These are phyloP conservation scores for Pichia sporocuriosa DNA, from an alignment of 805 yeast species.

Conservation along the genomic window DNA sequence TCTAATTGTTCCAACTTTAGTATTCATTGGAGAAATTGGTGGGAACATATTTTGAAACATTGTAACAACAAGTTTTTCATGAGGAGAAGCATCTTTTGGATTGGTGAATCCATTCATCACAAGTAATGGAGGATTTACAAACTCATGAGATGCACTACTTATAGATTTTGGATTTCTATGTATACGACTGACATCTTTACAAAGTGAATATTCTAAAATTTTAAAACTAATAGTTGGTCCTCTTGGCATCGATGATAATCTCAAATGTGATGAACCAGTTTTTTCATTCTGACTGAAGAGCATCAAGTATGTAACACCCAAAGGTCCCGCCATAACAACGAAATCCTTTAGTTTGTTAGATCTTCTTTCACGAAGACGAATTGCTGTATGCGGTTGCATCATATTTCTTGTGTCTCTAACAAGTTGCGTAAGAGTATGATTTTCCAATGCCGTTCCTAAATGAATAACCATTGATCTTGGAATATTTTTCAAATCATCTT, in stretches of 20 bases:
- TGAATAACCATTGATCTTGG: constrained; percentile 94
- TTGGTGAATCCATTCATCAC: constrained; percentile 88
- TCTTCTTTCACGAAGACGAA: constrained; percentile 78
- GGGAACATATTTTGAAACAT: constrained; percentile 96
- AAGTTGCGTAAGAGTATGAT: constrained; percentile 75
- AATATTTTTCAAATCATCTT: constrained; percentile 62
- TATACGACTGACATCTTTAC: constrained; percentile 68
- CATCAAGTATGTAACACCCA: constrained; percentile 85
- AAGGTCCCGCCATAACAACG: constrained; percentile 97
- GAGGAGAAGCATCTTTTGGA: constrained; percentile 53
- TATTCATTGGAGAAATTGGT: constrained; percentile 79
- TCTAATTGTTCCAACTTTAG: constrained; percentile 66
- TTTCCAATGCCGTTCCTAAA: constrained; percentile 65
- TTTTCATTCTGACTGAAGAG: constrained; percentile 76
- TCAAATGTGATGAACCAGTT: constrained; percentile 72
- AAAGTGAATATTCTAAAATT: constrained; percentile 68
- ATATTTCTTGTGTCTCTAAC: constrained; percentile 81
- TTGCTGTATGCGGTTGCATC: constrained; percentile 97
- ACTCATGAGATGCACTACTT: constrained; percentile 56
- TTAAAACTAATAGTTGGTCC: constrained; percentile 92
- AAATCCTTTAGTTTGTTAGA: constrained; percentile 84
- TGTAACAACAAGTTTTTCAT: constrained; percentile 79
- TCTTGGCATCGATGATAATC: constrained; percentile 81
- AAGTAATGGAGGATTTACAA: constrained; percentile 74
- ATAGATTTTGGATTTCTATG: constrained; percentile 75